Evolutionary conservation across 1,284 basidiomycete genomes (phyloP), one percentile per base, ranked within the genome.

Genomic region (Lentinula novae-zelandiae): DNA sequence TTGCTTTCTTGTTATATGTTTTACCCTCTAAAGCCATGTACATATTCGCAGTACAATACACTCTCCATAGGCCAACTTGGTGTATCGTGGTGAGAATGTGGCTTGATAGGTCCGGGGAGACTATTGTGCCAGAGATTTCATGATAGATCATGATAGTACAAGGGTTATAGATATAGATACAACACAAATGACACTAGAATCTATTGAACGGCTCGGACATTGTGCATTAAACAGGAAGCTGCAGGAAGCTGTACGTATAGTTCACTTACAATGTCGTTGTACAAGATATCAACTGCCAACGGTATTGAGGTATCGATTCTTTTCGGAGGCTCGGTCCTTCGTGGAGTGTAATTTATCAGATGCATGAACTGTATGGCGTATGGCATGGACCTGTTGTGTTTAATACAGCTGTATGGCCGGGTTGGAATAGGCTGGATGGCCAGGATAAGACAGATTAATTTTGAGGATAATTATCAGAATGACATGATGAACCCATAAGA

Each of bases 361-460:
- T 51, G 27, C 13, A 49, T 27, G 48, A 7, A 49, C 15, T 22
- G 33, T 51, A 51, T 51, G 33, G 20, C 17, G 17, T 22, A 33
- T 12, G n/a, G 22, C 27, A 27, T 27, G 27, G 27, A 27, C 27
- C 27, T 27, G 27, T 27, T 27, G 27, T 27, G 27, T 27, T 27
- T 27, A 27, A 27, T 50, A 17, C 42, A 44, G 42, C 42, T n/a
- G 42, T 44, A 44, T n/a, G 20, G 8, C 53, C 34, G 27, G 53
- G 53, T 38, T 38, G 53, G 53, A 12, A 42, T 39, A 44, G 53
- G 40, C 20, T 56, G 54, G 54, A 42, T 42, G 27, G 27, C 53
- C 53, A 42, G 39, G 53, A 54, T 54, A 54, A 42, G 53, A 13
- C 53, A 54, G 6, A 54, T 54, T n/a, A 42, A 46, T 17, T 15